Evolutionary conservation across 164 flowering plant genomes (phyloP).

Genomic region (Umbellularia californica): DNA sequence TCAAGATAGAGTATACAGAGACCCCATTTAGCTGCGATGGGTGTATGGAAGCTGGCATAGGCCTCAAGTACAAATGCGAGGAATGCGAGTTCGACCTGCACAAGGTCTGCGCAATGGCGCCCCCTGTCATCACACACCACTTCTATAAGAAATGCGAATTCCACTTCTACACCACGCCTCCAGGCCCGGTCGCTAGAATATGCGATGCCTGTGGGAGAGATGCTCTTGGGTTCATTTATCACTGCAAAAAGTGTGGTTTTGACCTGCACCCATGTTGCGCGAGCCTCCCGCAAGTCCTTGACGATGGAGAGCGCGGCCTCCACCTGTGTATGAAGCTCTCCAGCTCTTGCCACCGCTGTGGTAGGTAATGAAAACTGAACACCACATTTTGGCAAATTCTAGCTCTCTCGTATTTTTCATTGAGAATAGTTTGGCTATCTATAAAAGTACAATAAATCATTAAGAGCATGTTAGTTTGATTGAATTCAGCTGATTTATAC

Average conservation of each 20-base stretch:
- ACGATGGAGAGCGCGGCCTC: slow-evolving; percentile 46
- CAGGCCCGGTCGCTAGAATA: slow-evolving; percentile 29
- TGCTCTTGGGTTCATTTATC: slow-evolving; percentile 46
- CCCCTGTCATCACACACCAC: slow-evolving; percentile 33
- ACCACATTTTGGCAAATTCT: too few relatives aligned
- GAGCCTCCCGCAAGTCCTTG: slow-evolving; percentile 41
- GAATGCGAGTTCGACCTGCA: slow-evolving; percentile 52
- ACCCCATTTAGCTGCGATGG: slow-evolving; percentile 62
- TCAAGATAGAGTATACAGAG: slow-evolving; percentile 51
- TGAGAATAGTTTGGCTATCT: too few relatives aligned
- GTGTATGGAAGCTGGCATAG: slow-evolving; percentile 65
- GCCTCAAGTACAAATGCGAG: slow-evolving; percentile 44
- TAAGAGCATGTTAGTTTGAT: too few relatives aligned
- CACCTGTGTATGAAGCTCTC: slow-evolving; percentile 37
- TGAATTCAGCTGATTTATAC: too few relatives aligned
- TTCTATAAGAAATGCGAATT: slow-evolving; percentile 54
- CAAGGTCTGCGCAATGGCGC: slow-evolving; percentile 42
- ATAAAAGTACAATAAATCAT: too few relatives aligned
- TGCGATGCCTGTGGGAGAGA: slow-evolving; percentile 53
- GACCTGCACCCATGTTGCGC: slow-evolving; percentile 72
- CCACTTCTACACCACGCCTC: slow-evolving; percentile 32
- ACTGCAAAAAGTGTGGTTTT: slow-evolving; percentile 50
- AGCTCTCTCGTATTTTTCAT: too few relatives aligned
- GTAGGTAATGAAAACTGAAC: slow-evolving; percentile 6
- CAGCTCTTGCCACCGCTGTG: slow-evolving; percentile 42